Base-by-base conservation (phyloP, 1,139 yeast genomes). In the Hemisphaericaspora lyxosophila region DNA sequence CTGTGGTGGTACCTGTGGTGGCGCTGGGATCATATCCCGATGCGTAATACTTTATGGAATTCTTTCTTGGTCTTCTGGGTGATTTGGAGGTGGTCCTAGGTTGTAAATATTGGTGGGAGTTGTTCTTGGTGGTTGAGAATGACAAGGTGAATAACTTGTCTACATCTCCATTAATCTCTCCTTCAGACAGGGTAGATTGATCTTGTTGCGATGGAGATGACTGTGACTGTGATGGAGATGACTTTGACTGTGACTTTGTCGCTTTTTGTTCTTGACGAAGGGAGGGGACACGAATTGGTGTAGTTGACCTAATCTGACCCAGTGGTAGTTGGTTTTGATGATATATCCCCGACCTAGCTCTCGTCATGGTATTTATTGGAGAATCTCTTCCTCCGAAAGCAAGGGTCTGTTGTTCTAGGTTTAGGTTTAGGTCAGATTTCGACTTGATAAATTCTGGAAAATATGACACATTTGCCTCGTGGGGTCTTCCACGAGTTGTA, bases 41-140 rank as follows among this genome's bases (percentile, higher is more conserved):
- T 5, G 69, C 67, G 23, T 59, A 54, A 41, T 64, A 64, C 45
- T 61, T 63, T 38, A 66, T 46, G 5, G 70, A 60, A 36, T 57
- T 56, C 43, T 54, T 60, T 12, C 64, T 43, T 11, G 60, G 46
- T 25, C 60, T 44, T 7, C 44, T 40, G 5, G 49, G 46, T n/a
- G 46, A 43, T 5, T 46, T 40, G 7, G 49, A 44, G 4, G 46
- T 41, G 7, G 48, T 7, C 36, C 25, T 12, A 31, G 26, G n/a
- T 11, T 25, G 31, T 34, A 26, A 31, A 24, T 17, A 34, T 14
- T 13, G 40, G 44, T 28, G 34, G 36, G n/a, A n/a, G n/a, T n/a
- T n/a, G n/a, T n/a, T n/a, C 23, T 41, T 36, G 17, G 43, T 39
- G 5, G 44, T 37, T 20, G 46, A 31, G 40, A 61, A 60, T 16